These are phyloP conservation scores for Annulohypoxylon nitens DNA, from an alignment of 495 filamentous ascomycete species.

Conservation along the genomic window DNA sequence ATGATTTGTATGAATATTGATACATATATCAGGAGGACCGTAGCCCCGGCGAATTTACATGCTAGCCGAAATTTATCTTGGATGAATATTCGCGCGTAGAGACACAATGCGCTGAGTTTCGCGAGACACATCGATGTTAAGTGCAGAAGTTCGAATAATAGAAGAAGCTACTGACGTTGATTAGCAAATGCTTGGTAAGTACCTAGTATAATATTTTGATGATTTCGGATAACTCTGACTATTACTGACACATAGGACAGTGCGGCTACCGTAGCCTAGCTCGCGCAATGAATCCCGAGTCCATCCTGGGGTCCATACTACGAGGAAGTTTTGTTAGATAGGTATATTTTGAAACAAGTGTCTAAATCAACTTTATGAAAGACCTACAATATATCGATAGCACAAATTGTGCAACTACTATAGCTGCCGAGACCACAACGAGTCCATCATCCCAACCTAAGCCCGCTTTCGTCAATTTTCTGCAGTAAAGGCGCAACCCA, in stretches of 20 bases:
- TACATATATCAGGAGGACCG: conserved; percentile 35
- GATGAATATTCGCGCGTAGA: conserved; percentile 58
- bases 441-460: conserved; percentile 44
- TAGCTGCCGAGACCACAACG: conserved; percentile 14
- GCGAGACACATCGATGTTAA: conserved; percentile 43
- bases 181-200: not conserved
- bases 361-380: not conserved
- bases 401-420: conserved; percentile 23
- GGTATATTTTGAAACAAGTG: not conserved
- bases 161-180: conserved; percentile 29
- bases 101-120: conserved; percentile 55
- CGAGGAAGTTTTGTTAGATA: not conserved
- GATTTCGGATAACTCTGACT: not conserved
- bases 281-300: not conserved
- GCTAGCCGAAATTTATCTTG: conserved; percentile 4
- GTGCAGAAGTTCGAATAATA: conserved; percentile 26
- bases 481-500: conserved; percentile 29
- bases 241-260: conserved; percentile 31
- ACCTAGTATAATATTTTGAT: not conserved
- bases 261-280: not conserved
- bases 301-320: conserved; percentile 12
- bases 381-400: conserved; percentile 33
- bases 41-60: conserved; percentile 44
- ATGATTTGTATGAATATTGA: conserved; percentile 19
- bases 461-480: conserved; percentile 28